These are phyloP conservation scores for Lathyrus aphaca DNA, from an alignment of 306 rosid genomes.

Conservation along the genomic window DNA sequence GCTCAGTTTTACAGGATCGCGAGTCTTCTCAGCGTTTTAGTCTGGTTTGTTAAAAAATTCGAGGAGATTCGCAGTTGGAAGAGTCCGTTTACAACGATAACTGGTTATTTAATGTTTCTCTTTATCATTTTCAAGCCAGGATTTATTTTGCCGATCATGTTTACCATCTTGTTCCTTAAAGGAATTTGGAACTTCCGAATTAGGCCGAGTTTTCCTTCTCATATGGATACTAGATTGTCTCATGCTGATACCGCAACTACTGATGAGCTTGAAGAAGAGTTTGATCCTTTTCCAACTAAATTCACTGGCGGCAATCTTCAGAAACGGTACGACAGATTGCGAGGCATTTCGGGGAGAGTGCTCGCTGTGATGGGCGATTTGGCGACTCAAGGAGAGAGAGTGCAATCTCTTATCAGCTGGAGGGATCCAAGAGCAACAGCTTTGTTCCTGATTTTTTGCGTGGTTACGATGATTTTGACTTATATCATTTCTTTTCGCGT, in stretches of 20 bases:
- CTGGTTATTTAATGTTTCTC: neutral
- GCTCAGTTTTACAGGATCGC: conserved; percentile 45
- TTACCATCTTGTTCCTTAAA: neutral
- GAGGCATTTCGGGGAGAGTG: conserved; percentile 47
- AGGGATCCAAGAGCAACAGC: conserved; percentile 59
- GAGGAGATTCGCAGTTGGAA: conserved; percentile 43
- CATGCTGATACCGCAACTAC: conserved; percentile 38
- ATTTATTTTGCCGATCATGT: neutral
- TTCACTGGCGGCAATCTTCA: conserved; percentile 26
- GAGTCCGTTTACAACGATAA: conserved; percentile 6
- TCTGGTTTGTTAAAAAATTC: conserved; percentile 23
- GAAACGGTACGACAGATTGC: conserved; percentile 50
- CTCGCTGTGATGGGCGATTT: conserved; percentile 46
- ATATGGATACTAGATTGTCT: conserved; percentile 49
- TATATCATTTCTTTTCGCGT: conserved; percentile 29
- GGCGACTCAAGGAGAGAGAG: conserved; percentile 61
- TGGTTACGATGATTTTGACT: conserved; percentile 36
- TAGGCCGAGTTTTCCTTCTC: conserved; percentile 56
- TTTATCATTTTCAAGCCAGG: neutral
- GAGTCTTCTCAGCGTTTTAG: conserved; percentile 27
- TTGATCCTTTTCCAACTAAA: conserved; percentile 44
- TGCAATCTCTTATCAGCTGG: conserved; percentile 52
- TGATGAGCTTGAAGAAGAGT: conserved; percentile 60
- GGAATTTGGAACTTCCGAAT: conserved; percentile 36
- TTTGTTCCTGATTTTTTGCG: conserved; percentile 47